A percentile compares a stretch with the other conserved stretches of the same genome.
Evolutionary conservation across 176 grass and related monocot species (phyloP).

Genomic region (Eragrostis curvula): DNA sequence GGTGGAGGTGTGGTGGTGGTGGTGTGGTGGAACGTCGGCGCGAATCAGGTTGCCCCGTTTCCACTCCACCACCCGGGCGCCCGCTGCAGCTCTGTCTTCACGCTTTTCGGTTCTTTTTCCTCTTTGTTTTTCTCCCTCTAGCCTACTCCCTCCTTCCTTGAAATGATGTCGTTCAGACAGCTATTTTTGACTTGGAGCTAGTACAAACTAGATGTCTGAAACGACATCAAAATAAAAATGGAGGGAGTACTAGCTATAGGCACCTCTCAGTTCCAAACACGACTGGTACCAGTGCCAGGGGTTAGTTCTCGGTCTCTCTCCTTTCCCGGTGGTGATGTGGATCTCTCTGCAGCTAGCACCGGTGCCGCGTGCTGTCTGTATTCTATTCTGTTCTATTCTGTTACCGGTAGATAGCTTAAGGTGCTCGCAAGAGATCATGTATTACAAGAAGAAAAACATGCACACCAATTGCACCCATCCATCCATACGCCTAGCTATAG

Average conservation of each 20-base stretch:
- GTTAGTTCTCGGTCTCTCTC: background rate
- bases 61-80: conserved; percentile 73
- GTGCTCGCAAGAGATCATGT: conserved; percentile 28
- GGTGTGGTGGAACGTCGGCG: conserved; percentile 76
- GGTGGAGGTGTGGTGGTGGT: conserved; percentile 6
- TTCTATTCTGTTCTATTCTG: background rate
- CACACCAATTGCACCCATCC: background rate
- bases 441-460: background rate
- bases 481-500: background rate
- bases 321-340: background rate
- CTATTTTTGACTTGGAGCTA: too few species aligned
- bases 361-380: background rate
- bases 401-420: conserved; percentile 23
- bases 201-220: too few species aligned
- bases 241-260: too few species aligned
- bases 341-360: conserved; percentile 9
- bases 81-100: conserved; percentile 18
- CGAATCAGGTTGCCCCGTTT: conserved; percentile 92
- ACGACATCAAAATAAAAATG: too few species aligned
- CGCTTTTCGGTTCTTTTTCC: conserved; percentile 27
- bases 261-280: conserved; percentile 1
- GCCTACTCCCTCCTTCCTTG: too few species aligned
- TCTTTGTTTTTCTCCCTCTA: background rate
- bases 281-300: background rate
- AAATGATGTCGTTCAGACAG: too few species aligned